Conservation (phyloP, 179 eudicot species). For the Corrigiola litoralis region DNA sequence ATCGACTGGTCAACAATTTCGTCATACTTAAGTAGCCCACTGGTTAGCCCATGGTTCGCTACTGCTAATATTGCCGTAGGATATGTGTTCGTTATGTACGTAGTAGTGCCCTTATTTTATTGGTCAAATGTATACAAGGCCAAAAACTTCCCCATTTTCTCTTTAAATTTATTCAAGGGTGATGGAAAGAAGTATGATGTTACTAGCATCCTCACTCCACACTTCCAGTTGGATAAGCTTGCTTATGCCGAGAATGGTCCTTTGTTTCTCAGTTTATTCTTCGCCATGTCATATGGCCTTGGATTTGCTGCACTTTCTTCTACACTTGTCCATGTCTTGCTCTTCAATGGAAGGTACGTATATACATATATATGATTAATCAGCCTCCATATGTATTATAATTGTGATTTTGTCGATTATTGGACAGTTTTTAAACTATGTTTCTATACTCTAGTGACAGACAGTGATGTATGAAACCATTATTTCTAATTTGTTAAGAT, state of each 20-base stretch:
- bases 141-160: conserved; percentile 63
- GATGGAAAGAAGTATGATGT: conserved; percentile 64
- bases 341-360: conserved; percentile 86
- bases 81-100: conserved; percentile 49
- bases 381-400: too few species aligned
- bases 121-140: conserved; percentile 79
- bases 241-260: conserved; percentile 58
- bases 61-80: conserved; percentile 66
- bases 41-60: conserved; percentile 79
- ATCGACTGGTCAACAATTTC: conserved; percentile 81
- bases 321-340: conserved; percentile 75
- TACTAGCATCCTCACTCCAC: conserved; percentile 56
- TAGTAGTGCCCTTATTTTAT: conserved; percentile 64
- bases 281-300: conserved; percentile 88
- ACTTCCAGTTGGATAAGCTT: conserved; percentile 57
- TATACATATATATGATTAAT: not conserved
- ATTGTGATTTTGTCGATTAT: too few species aligned
- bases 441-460: too few species aligned
- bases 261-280: conserved; percentile 72
- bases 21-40: conserved; percentile 74
- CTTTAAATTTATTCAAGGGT: conserved; percentile 66
- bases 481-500: too few species aligned
- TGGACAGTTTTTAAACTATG: conserved; percentile 5
- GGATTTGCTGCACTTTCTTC: conserved; percentile 86
- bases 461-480: too few species aligned